These are phyloP conservation scores for Dictyostelium citrinum DNA, from an alignment of 78 protist genomes.

Conservation along the genomic window DNA sequence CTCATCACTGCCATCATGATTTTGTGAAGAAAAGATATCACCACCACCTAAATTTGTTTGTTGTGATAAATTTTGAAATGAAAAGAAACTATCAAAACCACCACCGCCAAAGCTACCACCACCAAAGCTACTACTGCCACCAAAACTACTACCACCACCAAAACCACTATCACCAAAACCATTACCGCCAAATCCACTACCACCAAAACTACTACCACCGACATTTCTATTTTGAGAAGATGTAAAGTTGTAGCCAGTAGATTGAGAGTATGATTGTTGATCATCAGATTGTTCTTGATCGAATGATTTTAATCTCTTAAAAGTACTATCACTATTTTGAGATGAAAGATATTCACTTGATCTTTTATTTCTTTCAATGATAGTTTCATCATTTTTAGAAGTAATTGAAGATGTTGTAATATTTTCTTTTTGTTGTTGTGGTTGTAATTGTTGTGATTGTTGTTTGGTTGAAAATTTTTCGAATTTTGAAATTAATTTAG, in stretches of 20 bases:
- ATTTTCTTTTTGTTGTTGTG: not conserved
- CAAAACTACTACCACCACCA: not conserved
- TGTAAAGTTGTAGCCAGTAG: not conserved
- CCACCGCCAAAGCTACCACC: not conserved
- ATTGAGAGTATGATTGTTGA: not conserved
- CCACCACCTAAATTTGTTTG: not conserved
- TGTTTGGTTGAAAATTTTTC: not conserved
- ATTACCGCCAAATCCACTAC: not conserved
- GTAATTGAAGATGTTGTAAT: not conserved
- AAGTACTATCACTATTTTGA: not conserved
- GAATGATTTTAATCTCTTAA: not conserved
- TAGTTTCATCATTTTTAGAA: not conserved
- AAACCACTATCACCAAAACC: not conserved
- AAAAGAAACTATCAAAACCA: slow-evolving; percentile 9
- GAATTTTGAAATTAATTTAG: not conserved
- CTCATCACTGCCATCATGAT: not conserved
- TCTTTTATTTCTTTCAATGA: not conserved
- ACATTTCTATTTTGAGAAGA: not conserved
- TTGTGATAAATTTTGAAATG: not conserved
- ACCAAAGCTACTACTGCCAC: no score
- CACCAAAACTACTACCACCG: not conserved
- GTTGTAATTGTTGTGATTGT: not conserved
- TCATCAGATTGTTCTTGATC: not conserved
- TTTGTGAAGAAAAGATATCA: not conserved
- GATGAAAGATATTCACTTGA: not conserved